Conservation (phyloP, 768 basidiomycete genomes). For the Tricholoma saponaceum region DNA sequence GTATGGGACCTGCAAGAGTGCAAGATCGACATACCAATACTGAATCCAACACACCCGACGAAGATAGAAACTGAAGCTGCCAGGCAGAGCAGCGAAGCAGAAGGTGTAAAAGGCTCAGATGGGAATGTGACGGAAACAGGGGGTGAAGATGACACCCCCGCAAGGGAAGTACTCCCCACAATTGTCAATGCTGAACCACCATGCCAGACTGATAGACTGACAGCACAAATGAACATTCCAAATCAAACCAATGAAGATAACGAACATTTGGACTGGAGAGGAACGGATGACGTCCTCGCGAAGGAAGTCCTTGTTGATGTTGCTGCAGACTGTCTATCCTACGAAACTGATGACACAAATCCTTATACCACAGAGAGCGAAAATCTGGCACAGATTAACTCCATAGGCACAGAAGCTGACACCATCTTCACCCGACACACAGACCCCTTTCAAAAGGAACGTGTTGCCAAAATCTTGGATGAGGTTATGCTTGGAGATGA, state of each 20-base stretch:
- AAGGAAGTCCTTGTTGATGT: not conserved
- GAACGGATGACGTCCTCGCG: not conserved
- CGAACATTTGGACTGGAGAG: not conserved
- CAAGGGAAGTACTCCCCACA: not conserved
- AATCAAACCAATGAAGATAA: not conserved
- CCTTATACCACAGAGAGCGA: not conserved
- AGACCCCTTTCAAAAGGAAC: not conserved
- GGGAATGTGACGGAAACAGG: not conserved
- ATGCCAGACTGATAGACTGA: not conserved
- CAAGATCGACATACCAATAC: not conserved
- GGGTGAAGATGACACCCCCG: not conserved
- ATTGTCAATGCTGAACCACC: not conserved
- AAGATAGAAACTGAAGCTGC: too few relatives aligned
- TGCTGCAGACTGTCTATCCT: not conserved
- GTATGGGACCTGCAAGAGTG: not conserved
- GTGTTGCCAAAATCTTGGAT: not conserved
- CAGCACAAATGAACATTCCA: not conserved
- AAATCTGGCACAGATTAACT: not conserved
- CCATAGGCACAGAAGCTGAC: not conserved
- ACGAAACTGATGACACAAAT: not conserved
- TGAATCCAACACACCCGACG: too few relatives aligned
- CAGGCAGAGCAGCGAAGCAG: not conserved
- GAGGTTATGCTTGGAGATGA: not conserved
- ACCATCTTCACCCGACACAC: not conserved
- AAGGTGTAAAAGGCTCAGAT: not conserved